Conservation (phyloP, 2,329 filamentous ascomycete genomes). For the Cryphonectria radicalis region DNA sequence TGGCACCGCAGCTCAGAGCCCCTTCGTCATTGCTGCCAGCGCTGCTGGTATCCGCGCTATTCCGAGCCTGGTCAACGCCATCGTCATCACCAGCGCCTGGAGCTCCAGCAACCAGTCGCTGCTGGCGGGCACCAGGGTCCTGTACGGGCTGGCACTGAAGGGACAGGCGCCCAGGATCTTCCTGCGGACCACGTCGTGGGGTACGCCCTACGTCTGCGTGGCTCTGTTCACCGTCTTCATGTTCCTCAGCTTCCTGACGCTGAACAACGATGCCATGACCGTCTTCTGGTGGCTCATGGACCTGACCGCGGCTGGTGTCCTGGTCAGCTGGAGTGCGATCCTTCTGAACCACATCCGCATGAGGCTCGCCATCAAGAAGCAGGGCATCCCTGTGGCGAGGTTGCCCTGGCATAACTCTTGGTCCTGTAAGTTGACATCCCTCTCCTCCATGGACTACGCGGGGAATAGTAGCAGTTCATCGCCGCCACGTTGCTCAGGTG, state of each 20-base stretch:
- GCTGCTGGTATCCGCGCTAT: constrained; percentile 70
- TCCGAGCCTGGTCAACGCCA: constrained; percentile 74
- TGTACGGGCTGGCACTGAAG: constrained; percentile 64
- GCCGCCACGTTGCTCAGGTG: constrained; percentile 15
- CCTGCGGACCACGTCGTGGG: constrained; percentile 53
- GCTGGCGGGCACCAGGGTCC: constrained; percentile 60
- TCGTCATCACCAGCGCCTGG: constrained; percentile 74
- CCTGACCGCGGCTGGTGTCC: constrained; percentile 63
- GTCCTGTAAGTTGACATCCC: constrained; percentile 53
- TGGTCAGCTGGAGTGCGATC: constrained; percentile 67
- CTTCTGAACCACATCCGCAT: constrained; percentile 64
- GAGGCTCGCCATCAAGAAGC: constrained; percentile 56
- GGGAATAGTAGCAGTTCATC: not conserved
- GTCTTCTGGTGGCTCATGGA: constrained; percentile 70
- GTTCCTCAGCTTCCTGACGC: constrained; percentile 60
- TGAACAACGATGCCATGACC: constrained; percentile 61
- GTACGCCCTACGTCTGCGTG: constrained; percentile 63
- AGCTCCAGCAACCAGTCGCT: constrained; percentile 72
- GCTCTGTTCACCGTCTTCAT: constrained; percentile 58
- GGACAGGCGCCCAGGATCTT: constrained; percentile 62
- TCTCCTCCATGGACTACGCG: not conserved
- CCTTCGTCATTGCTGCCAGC: constrained; percentile 73
- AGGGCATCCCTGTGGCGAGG: constrained; percentile 52
- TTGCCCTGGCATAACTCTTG: constrained; percentile 68
- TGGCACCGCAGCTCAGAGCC: constrained; percentile 55